These are phyloP conservation scores for Phascolomyces articulosus DNA, from an alignment of 371 early-diverging fungal genomes.

Conservation along the genomic window DNA sequence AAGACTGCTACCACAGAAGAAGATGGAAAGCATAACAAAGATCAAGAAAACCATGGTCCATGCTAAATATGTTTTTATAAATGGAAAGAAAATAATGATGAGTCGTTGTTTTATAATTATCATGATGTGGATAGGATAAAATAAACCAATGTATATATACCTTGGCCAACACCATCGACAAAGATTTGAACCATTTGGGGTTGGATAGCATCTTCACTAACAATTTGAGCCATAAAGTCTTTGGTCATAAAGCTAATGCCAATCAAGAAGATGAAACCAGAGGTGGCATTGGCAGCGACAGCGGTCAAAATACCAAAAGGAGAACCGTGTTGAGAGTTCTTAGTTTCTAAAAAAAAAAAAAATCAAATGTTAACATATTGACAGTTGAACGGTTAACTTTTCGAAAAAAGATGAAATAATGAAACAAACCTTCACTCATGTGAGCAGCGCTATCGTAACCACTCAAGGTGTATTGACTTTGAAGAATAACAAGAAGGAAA, in stretches of 20 bases:
- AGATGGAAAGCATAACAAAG: conserved; percentile 56
- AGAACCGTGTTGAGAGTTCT: conserved; percentile 56
- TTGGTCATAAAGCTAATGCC: conserved; percentile 60
- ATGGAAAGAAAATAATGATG: too few relatives aligned
- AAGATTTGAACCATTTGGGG: conserved; percentile 65
- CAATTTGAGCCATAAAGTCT: conserved; percentile 48
- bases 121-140: too few relatives aligned
- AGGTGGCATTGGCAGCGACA: conserved; percentile 57
- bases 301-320: conserved; percentile 68
- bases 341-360: too few relatives aligned
- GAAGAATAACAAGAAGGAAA: conserved; percentile 59
- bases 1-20: conserved; percentile 60
- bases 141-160: too few relatives aligned
- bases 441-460: conserved; percentile 79
- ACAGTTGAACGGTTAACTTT: too few relatives aligned
- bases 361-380: too few relatives aligned
- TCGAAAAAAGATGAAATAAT: too few relatives aligned
- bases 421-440: conserved; percentile 58
- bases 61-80: background rate
- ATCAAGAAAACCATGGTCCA: conserved; percentile 63
- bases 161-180: conserved; percentile 60
- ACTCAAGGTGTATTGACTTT: conserved; percentile 67
- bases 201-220: conserved; percentile 47
- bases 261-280: conserved; percentile 62
- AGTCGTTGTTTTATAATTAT: too few relatives aligned